Base-by-base conservation (phyloP, 2,329 filamentous ascomycete genomes). In the Stagonosporopsis chrysanthemi region DNA sequence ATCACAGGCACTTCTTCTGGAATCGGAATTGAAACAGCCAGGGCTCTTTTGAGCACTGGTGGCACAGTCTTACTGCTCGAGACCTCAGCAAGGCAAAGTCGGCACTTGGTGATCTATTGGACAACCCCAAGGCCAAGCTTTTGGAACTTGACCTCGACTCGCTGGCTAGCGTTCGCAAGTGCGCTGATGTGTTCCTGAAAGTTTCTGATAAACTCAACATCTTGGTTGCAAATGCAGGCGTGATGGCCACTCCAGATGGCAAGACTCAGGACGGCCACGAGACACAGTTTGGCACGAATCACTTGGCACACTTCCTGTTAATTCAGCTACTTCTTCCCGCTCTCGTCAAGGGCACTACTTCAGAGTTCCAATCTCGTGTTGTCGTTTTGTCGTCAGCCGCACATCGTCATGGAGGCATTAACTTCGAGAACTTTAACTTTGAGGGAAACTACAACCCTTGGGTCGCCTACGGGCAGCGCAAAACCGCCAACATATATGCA, bases 401-500 rank as follows among this genome's bases (percentile, higher is more conserved):
- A 7, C 45, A 48, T 17, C 45, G 45, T 3, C 23, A 15, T 7
- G 33, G 9, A 22, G 23, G 35, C 15, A 9, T 48, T 24, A 47
- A 26, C 23, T 19, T 47, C 38, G 15, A 6, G 14, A 24, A 47
- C 44, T 22, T 47, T 15, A 47, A 7, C 15, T 14, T 38, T 4
- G 31, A 47, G 8, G 44, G 33, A 15, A 31, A 36, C 14, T 38
- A 47, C 15, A 8, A 38, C 22, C 31, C 74, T 0, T 75, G 67
- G 54, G 35, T 55, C 1, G 74, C 79, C 1, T 86, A 86, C 59
- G 78, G 74, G 0, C 79, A 82, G 60, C 74, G 76, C 45, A 86
- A 86, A 62, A 77, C 78, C 0, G 82, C 83, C 15, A 83, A 82
- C 56, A 75, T 84, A n/a, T 82, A 78, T 61, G 79, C 81, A 49